Percentiles rank a stretch among this genome's conserved stretches.
These are phyloP conservation scores for Wickerhamomyces tratensis DNA, from an alignment of 805 yeast genomes.

Conservation along the genomic window DNA sequence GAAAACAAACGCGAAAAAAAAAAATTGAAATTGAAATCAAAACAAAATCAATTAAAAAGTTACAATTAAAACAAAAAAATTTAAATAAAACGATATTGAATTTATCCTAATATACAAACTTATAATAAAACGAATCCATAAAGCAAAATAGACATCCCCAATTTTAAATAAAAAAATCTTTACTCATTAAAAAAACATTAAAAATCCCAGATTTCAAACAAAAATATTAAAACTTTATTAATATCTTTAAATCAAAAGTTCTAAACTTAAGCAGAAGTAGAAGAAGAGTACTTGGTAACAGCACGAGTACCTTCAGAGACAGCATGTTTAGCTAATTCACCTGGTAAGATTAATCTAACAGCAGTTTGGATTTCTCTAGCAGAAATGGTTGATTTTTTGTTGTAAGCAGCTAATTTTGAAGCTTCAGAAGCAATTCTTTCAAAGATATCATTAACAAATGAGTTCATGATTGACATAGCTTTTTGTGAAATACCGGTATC, in stretches of 20 bases:
- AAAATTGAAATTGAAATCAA: no score
- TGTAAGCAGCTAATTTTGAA: constrained; percentile 96
- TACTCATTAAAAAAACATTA: background rate
- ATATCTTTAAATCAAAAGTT: background rate
- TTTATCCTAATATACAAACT: background rate
- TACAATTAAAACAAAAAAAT: no score
- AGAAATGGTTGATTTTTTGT: constrained; percentile 95
- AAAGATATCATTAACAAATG: constrained; percentile 94
- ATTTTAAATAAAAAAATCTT: no score
- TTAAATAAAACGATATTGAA: background rate
- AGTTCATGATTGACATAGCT: constrained; percentile 98
- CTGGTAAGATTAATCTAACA: constrained; percentile 94
- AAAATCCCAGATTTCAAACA: background rate
- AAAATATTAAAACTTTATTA: no score
- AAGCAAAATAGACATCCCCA: background rate
- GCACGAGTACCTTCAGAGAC: constrained; percentile 99
- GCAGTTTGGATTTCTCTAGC: constrained; percentile 99
- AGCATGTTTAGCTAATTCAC: constrained; percentile 98
- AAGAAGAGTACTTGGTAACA: constrained; percentile 89
- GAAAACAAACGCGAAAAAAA: no score
- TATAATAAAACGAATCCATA: background rate
- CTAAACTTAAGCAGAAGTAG: constrained; percentile 28
- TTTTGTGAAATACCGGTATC: constrained; percentile 99
- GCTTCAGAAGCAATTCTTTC: constrained; percentile 98
- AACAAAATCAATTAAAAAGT: no score